These are phyloP conservation scores for Nannizziopsis barbatae DNA, from an alignment of 2,329 filamentous ascomycete species.

Conservation along the genomic window DNA sequence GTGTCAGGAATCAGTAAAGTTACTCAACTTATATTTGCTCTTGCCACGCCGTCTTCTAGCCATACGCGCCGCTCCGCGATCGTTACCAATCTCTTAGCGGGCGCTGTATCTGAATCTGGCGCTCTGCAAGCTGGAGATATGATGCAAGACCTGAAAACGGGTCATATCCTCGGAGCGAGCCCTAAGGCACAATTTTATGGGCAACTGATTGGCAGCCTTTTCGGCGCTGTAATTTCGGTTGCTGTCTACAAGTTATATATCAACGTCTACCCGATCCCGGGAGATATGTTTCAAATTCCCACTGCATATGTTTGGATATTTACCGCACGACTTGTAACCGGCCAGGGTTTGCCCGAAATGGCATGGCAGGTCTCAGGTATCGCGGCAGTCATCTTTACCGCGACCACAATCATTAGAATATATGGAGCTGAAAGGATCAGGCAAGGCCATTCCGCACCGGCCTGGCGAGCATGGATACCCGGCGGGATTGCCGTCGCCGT, in stretches of 20 bases:
- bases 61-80: slow-evolving; percentile 69
- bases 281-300: slow-evolving; percentile 81
- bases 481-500: slow-evolving; percentile 94
- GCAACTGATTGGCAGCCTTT: slow-evolving; percentile 78
- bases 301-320: slow-evolving; percentile 97
- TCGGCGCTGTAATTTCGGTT: slow-evolving; percentile 76
- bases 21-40: slow-evolving; percentile 86
- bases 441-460: slow-evolving; percentile 24
- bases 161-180: slow-evolving; percentile 80
- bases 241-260: slow-evolving; percentile 85
- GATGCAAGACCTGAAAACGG: slow-evolving; percentile 94
- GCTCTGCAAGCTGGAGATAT: slow-evolving; percentile 92
- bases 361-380: slow-evolving; percentile 67
- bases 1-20: slow-evolving; percentile 95
- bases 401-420: slow-evolving; percentile 59
- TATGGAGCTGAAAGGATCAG: slow-evolving; percentile 24
- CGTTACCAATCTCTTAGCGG: slow-evolving; percentile 89
- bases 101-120: slow-evolving; percentile 72
- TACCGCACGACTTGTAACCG: slow-evolving; percentile 84
- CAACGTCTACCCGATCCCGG: slow-evolving; percentile 76
- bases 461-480: slow-evolving; percentile 66
- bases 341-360: slow-evolving; percentile 73
- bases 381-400: slow-evolving; percentile 62
- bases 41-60: slow-evolving; percentile 69
- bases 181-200: slow-evolving; percentile 96